A percentile compares a stretch with the other conserved stretches of the same genome.
Evolutionary conservation across 371 early-diverging fungal genomes (phyloP).

Genomic region (Chytridiales sp.): DNA sequence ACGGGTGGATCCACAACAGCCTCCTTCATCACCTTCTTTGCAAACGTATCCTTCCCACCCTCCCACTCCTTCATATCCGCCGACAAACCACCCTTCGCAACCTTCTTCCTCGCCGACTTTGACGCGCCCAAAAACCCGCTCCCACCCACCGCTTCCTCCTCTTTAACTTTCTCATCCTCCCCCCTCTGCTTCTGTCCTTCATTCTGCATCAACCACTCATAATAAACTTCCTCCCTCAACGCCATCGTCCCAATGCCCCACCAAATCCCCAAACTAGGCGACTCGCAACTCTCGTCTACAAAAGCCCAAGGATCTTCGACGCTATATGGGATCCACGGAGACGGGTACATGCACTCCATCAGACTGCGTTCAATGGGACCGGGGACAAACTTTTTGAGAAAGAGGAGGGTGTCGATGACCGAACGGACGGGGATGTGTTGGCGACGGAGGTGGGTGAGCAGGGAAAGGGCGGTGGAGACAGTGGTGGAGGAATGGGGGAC

Average conservation of each 20-base stretch:
- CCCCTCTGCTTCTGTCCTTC: too few species aligned
- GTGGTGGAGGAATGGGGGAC: conserved; percentile 1
- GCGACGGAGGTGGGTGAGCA: conserved; percentile 30
- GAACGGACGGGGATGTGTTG: conserved; percentile 38
- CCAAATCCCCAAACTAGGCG: conserved; percentile 37
- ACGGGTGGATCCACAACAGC: too few species aligned
- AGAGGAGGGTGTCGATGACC: conserved; percentile 19
- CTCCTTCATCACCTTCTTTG: too few species aligned
- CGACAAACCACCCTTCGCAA: too few species aligned
- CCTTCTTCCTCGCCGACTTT: too few species aligned
- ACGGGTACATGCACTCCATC: conserved; percentile 36
- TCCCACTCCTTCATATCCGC: too few species aligned
- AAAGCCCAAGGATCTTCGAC: conserved; percentile 40
- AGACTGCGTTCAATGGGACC: conserved; percentile 24
- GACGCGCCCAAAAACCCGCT: too few species aligned
- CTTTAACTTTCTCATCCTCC: too few species aligned
- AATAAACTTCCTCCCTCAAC: conserved; percentile 22
- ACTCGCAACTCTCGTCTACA: conserved; percentile 31
- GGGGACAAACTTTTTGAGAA: conserved; percentile 31
- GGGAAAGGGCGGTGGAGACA: conserved; percentile 5
- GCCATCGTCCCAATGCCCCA: conserved; percentile 32
- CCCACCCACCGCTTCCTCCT: too few species aligned
- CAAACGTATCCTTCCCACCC: too few species aligned
- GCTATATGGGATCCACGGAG: conserved; percentile 40
- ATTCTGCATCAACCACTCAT: too few species aligned